Conservation (phyloP, 192 early-diverging fungal species). For the Coemansia sp. region DNA sequence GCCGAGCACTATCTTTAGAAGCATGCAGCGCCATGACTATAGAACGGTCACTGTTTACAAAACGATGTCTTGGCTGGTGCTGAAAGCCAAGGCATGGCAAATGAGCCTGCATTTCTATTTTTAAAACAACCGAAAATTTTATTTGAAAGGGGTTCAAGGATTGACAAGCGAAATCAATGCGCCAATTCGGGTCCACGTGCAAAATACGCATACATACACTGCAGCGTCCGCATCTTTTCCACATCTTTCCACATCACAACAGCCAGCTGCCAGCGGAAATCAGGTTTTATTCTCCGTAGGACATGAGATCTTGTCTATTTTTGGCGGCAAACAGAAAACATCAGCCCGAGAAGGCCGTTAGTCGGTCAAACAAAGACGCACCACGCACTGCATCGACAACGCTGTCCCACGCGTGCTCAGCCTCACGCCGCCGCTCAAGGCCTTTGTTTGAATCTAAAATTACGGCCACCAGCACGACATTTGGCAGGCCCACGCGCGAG, state of each 20-base stretch:
- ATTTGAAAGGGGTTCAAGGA: neutral
- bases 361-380: slow-evolving; percentile 31
- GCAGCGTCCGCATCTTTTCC: slow-evolving; percentile 7
- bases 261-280: neutral
- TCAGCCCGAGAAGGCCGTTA: slow-evolving; percentile 26
- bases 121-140: slow-evolving; percentile 10
- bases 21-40: slow-evolving; percentile 1
- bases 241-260: slow-evolving; percentile 14
- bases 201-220: neutral
- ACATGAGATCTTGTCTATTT: slow-evolving; percentile 11
- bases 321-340: neutral
- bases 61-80: slow-evolving; percentile 1
- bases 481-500: slow-evolving; percentile 44
- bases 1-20: slow-evolving; percentile 19
- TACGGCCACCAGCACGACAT: slow-evolving; percentile 39
- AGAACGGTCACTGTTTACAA: neutral
- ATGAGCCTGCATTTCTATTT: slow-evolving; percentile 13
- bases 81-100: slow-evolving; percentile 16
- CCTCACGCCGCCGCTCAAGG: slow-evolving; percentile 38
- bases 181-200: slow-evolving; percentile 12
- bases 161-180: slow-evolving; percentile 13
- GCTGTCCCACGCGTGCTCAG: slow-evolving; percentile 42
- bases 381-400: slow-evolving; percentile 48
- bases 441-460: slow-evolving; percentile 44
- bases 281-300: neutral